Evolutionary conservation across 257 asterid genomes (phyloP), one percentile per base, ranked within the genome.

Genomic region (Salvia splendens): DNA sequence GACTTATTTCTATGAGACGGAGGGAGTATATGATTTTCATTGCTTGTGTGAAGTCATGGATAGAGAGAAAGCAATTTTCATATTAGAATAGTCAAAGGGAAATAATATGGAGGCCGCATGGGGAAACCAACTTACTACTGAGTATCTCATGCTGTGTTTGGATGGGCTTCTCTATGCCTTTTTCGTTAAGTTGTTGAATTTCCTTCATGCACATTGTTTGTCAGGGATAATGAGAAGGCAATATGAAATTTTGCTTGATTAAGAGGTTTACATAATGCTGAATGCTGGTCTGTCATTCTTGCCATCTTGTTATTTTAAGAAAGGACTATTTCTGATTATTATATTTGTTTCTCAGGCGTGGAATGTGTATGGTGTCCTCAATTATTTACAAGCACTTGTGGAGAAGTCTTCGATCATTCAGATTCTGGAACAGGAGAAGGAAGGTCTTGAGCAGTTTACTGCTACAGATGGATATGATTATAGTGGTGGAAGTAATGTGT

Each of bases 321-420:
- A 40, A 9, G 45, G 2, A 14, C 12, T 45, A 63, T 35, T 52
- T 10, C 30, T 57, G 7, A 43, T 59, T 16, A 60, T 2, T 67
- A 28, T 67, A 5, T 64, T 60, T 65, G 8, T 43, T 72, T 79
- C 30, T 40, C 81, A 91, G 97, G 96, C 96, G 2, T 94, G 99
- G 99, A 83, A 88, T 74, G 99, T 94, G 61, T 94, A 84, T 55
- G 97, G 99, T 58, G 96, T 94, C 68, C 97, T 94, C 73, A 94
- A 91, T 71, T 91, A 72, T 77, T 72, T 91, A 63, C 96, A 87
- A 91, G 99, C 99, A 42, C 96, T 94, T 8, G 89, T 91, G 69
- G 99, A 94, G 86, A 94, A 94, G 78, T 94, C 99, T 32, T 70
- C 62, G 12, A 88, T 94, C 76, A 79, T 79, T 73, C 95, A 94